Base-by-base conservation (phyloP, 163 green algal species). In the Volvox carteri region DNA sequence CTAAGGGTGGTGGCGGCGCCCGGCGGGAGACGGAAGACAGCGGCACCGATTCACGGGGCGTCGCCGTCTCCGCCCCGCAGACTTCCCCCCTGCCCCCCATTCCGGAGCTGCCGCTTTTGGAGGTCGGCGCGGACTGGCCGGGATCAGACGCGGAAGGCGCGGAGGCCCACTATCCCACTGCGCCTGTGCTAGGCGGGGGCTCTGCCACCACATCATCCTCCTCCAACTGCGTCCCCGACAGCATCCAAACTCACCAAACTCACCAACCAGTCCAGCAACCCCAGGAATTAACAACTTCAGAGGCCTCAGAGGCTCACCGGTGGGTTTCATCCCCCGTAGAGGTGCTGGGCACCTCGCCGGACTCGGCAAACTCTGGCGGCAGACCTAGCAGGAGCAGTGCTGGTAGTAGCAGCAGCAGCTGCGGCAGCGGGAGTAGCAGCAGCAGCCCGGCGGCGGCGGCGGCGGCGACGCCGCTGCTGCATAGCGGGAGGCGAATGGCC, bases 41-140 rank as follows among this genome's bases (percentile, higher is more conserved):
- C 14, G 37, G 62, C 62, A 33, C 23, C n/a, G 2, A 44, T 1
- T 11, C 4, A 2, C 28, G 75, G 28, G 42, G n/a, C 46, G 14
- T 12, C 35, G 8, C 30, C 30, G 50, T 30, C 33, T 9, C 14
- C 75, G 48, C n/a, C 46, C 28, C 33, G 48, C 16, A 18, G 39
- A 35, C 30, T 33, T 11, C n/a, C 0, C 7, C 33, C 1, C 73
- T 68, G 48, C 75, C 75, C 7, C 78, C 80, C 44, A 87, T 87
- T 12, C 80, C 80, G 1, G 80, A 87, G 44, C 80, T 79, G 80
- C 62, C 80, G 0, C 30, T 46, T 18, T 33, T 80, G 19, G 80
- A 87, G 65, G 25, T 44, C 7, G 50, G 33, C 2, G 35, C 46
- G 30, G 60, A 44, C 12, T 37, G 21, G 28, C 16, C 16, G 9